Evolutionary conservation across 352 stramenopile species (phyloP).

Genomic region (Phytopythium oedochilum): DNA sequence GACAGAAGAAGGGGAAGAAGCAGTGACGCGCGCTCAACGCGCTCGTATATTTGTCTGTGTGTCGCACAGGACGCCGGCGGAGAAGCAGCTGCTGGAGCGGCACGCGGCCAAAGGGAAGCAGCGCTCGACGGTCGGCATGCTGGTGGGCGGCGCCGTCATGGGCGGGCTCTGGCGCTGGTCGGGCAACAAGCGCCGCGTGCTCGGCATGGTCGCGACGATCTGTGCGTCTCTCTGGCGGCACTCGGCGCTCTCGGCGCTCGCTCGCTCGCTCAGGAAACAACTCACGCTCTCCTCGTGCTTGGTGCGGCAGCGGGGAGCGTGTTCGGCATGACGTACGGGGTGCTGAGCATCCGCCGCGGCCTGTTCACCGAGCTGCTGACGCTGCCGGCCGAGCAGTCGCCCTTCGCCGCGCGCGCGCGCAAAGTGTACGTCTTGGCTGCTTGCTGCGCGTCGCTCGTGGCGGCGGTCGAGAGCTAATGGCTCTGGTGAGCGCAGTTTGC

Average conservation of each 20-base stretch:
- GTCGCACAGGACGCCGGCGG: constrained; percentile 42
- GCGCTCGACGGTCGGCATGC: constrained; percentile 33
- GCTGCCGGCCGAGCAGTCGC: constrained; percentile 59
- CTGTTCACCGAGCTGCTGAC: constrained; percentile 68
- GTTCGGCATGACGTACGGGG: constrained; percentile 57
- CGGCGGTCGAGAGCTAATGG: background rate
- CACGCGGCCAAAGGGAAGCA: constrained; percentile 42
- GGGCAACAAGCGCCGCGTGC: constrained; percentile 30
- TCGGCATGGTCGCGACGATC: constrained; percentile 30
- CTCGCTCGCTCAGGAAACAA: too few relatives aligned
- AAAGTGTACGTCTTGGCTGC: constrained; percentile 30
- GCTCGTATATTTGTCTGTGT: background rate
- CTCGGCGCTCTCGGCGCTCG: background rate
- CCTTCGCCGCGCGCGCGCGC: constrained; percentile 47
- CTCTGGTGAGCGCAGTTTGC: constrained; percentile 18
- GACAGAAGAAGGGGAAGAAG: too few relatives aligned
- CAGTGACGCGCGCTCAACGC: background rate
- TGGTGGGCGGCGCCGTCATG: constrained; percentile 28
- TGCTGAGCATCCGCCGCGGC: constrained; percentile 61
- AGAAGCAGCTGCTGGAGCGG: constrained; percentile 56
- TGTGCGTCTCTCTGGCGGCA: constrained; percentile 18
- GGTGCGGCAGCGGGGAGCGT: constrained; percentile 37
- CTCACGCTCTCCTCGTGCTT: background rate
- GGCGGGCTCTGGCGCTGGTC: constrained; percentile 34
- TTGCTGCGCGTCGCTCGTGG: background rate